Evolutionary conservation across 306 rosid genomes (phyloP).

Genomic region (Gastrolobium villosum): DNA sequence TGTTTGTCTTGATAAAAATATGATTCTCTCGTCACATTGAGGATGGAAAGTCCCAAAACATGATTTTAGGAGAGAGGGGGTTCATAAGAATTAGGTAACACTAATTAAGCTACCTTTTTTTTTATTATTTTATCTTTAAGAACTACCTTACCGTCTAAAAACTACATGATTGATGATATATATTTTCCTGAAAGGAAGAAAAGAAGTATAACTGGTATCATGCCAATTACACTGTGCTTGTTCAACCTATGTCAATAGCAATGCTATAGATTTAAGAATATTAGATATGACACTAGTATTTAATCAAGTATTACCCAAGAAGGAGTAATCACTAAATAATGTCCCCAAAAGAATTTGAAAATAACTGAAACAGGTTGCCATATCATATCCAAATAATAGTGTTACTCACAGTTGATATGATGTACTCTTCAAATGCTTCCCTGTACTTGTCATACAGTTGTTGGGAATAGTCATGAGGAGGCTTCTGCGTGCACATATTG

Average conservation of each 20-base stretch:
- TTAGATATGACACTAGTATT: not conserved
- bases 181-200: conserved; percentile 37
- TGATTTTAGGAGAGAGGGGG: not conserved
- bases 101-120: not conserved
- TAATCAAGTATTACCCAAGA: conserved; percentile 12
- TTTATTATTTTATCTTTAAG: not conserved
- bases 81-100: not conserved
- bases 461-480: conserved; percentile 81
- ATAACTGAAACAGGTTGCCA: not conserved
- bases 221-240: conserved; percentile 3
- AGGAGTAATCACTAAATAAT: conserved; percentile 9
- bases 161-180: not conserved
- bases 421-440: conserved; percentile 73
- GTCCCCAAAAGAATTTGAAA: conserved; percentile 10
- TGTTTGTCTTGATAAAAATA: conserved; percentile 10
- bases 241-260: conserved; percentile 31
- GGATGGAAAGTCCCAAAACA: conserved; percentile 18
- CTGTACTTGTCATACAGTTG: conserved; percentile 76
- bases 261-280: not conserved
- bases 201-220: not conserved
- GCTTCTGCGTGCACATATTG: conserved; percentile 86
- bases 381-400: not conserved
- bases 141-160: conserved; percentile 12
- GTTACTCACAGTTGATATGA: conserved; percentile 61
- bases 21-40: not conserved